Base-by-base conservation (phyloP, 257 asterid genomes). In the Anisodus tanguticus region DNA sequence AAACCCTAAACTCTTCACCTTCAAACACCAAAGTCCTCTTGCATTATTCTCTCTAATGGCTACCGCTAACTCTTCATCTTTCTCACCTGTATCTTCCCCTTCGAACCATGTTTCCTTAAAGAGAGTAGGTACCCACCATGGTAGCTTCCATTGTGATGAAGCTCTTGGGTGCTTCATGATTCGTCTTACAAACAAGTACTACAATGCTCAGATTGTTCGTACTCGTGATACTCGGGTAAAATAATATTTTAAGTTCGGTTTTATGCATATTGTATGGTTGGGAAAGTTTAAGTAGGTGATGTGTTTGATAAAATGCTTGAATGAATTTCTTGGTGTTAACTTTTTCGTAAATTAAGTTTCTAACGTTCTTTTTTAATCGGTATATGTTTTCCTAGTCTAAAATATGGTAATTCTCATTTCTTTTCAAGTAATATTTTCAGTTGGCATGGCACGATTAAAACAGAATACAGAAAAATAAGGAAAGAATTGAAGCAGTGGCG, bases 61-160 rank as follows among this genome's bases (percentile, higher is more conserved):
- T 76, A 53, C 62, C 8, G 80, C 62, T 6, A 47, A 74, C 3
- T 74, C 81, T 4, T 76, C 64, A 6, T 76, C 64, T 51, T 76
- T 51, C 15, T 76, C 81, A 26, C 64, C 81, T 26, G 81, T 76
- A 53, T 76, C 81, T 51, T 76, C 81, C 47, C 81, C 81, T 76
- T 76, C 81, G 53, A 53, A 53, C 47, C 49, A 76, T 53, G 81
- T 26, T 49, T 51, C 60, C 59, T 22, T 31, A 16, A 86, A 79
- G 85, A 11, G 67, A 11, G 86, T 86, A 17, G 81, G 87, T 43
- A 84, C 89, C 9, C 89, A 86, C 79, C 74, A 67, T 79, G 87
- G 88, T 10, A 83, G 87, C 83, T 86, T 86, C 22, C 86, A 71
- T n/a, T 87, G 87, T 83, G 87, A 84, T 63, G 85, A 71, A 72